A percentile compares a stretch with the other conserved stretches of the same genome.
phyloP scores from a whole-genome alignment of 2,329 filamentous ascomycete species.

The Paraphaeosphaeria minitans region DNA sequence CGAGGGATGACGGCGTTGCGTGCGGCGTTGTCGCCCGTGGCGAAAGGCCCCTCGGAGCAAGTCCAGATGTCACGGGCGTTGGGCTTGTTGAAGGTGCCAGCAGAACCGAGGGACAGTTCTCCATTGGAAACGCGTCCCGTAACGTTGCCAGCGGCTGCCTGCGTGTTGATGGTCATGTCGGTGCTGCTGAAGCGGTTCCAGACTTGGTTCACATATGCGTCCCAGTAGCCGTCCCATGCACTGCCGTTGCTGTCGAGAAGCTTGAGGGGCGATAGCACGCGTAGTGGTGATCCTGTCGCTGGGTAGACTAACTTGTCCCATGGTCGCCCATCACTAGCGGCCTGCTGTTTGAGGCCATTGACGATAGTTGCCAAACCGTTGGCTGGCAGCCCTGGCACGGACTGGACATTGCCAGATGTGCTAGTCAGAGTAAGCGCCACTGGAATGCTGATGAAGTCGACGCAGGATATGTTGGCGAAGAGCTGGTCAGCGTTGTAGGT shows the following conservation, averaged over 20 bases:
- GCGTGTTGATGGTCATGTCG: constrained; percentile 66
- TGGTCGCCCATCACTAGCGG: constrained; percentile 57
- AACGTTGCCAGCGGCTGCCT: constrained; percentile 62
- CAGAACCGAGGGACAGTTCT: constrained; percentile 49
- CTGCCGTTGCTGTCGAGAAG: constrained; percentile 52
- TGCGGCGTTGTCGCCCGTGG: constrained; percentile 48
- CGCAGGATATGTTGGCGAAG: constrained; percentile 67
- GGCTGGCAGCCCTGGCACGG: constrained; percentile 62
- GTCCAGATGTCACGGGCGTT: constrained; percentile 67
- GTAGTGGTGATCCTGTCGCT: constrained; percentile 43
- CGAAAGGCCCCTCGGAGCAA: constrained; percentile 68
- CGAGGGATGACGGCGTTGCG: constrained; percentile 69
- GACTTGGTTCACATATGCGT: constrained; percentile 58
- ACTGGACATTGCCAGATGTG: constrained; percentile 46
- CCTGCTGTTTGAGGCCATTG: constrained; percentile 60
- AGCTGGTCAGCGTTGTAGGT: constrained; percentile 54
- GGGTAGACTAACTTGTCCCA: constrained; percentile 66
- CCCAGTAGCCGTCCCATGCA: constrained; percentile 59
- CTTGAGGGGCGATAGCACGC: constrained; percentile 53
- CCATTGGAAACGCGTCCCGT: constrained; percentile 53
- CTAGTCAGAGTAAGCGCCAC: constrained; percentile 52
- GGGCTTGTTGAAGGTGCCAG: constrained; percentile 61
- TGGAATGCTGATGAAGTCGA: constrained; percentile 70
- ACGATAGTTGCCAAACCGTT: constrained; percentile 64
- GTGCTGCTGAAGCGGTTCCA: constrained; percentile 54